These are phyloP conservation scores for Cyclotella choctawhatcheeana DNA, from an alignment of 108 stramenopile genomes.

Conservation along the genomic window DNA sequence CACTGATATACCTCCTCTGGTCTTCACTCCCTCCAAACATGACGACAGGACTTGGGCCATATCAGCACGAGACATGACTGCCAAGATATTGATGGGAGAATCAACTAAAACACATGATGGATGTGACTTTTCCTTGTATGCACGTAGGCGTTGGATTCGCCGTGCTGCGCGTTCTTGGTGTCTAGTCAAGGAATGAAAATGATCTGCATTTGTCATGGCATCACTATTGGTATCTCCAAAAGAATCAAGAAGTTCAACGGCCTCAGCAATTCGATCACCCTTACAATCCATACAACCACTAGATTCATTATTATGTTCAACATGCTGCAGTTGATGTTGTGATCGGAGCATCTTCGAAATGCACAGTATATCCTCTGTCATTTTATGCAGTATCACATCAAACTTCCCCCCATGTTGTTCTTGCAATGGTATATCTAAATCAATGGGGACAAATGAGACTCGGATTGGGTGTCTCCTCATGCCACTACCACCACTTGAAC, in stretches of 20 bases:
- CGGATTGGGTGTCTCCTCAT: constrained; percentile 55
- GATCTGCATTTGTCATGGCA: not conserved
- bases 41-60: constrained; percentile 67
- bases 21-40: constrained; percentile 61
- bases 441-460: constrained; percentile 83
- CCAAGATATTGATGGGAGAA: constrained; percentile 70
- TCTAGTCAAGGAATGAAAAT: constrained; percentile 10
- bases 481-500: not conserved
- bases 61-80: constrained; percentile 77
- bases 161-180: constrained; percentile 53
- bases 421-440: constrained; percentile 76
- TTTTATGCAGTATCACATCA: constrained; percentile 85
- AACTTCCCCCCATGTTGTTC: constrained; percentile 86
- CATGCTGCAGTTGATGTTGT: not conserved
- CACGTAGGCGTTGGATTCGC: constrained; percentile 67
- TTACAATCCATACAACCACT: too few relatives aligned
- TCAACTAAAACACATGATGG: constrained; percentile 78
- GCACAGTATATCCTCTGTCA: constrained; percentile 87
- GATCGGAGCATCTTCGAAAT: constrained; percentile 50
- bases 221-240: constrained; percentile 8
- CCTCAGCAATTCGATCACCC: constrained; percentile 4
- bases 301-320: constrained; percentile 4
- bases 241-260: constrained; percentile 1
- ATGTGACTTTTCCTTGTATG: constrained; percentile 63
- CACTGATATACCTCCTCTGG: constrained; percentile 65